phyloP scores from a whole-genome alignment of 345 rosid species.

The Corymbia maculata region DNA sequence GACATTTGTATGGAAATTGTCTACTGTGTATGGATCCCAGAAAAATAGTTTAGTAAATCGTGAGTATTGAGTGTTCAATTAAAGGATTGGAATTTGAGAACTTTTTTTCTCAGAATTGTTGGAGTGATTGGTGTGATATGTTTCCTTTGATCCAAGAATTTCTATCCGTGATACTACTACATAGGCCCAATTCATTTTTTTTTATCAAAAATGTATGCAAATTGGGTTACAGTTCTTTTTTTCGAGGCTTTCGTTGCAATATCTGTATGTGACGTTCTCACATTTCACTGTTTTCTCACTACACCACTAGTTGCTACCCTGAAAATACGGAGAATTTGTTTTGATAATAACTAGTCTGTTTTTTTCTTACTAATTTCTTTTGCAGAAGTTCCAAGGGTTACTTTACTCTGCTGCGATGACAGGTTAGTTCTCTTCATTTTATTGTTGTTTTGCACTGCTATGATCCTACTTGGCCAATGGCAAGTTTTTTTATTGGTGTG shows the following conservation, averaged over 20 bases:
- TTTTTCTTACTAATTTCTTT: neutral
- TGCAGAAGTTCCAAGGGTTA: slow-evolving; percentile 52
- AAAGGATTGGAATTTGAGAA: neutral
- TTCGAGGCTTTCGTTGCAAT: neutral
- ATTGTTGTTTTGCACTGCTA: neutral
- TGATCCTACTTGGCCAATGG: neutral
- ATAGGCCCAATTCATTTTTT: neutral
- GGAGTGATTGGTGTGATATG: neutral
- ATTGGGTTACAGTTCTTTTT: neutral
- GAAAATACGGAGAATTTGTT: neutral
- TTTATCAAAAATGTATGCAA: neutral
- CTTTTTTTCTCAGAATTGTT: neutral
- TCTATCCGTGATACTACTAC: neutral
- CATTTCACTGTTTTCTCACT: neutral
- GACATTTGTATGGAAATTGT: neutral
- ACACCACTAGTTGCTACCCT: neutral
- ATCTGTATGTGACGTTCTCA: neutral
- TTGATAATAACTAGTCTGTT: neutral
- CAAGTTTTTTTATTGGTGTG: neutral
- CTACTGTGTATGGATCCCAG: neutral
- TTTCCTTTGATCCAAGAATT: neutral
- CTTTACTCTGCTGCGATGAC: slow-evolving; percentile 61
- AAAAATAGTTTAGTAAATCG: neutral
- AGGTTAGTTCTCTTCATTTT: slow-evolving; percentile 21
- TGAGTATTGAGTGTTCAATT: neutral